A percentile compares a stretch with the other conserved stretches of the same genome.
phyloP scores from a whole-genome alignment of 148 eudicot species.

The Rhododendron vialii region DNA sequence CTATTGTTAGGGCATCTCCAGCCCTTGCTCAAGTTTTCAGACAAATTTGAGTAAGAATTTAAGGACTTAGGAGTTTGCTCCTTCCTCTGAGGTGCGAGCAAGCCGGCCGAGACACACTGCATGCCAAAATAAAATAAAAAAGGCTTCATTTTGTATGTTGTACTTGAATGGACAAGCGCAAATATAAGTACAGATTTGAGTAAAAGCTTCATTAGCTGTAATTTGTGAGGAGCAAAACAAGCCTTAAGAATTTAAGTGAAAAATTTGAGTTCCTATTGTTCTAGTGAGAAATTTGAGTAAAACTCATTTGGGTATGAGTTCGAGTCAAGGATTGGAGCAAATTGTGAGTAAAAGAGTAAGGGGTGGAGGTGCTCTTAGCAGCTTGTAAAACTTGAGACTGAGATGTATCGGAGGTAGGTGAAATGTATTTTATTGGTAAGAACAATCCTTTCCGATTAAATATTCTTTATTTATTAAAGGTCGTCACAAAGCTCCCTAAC shows the following conservation, averaged over 20 bases:
- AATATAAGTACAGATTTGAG: background rate
- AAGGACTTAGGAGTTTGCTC: background rate
- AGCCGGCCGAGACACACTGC: background rate
- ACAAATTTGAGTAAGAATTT: background rate
- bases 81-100: too few relatives aligned
- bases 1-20: background rate
- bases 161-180: background rate
- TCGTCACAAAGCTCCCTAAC: background rate
- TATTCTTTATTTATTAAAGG: background rate
- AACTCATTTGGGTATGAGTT: background rate
- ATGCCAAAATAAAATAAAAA: background rate
- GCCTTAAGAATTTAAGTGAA: background rate
- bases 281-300: background rate
- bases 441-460: background rate
- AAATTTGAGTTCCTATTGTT: background rate
- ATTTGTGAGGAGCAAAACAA: background rate
- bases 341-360: background rate
- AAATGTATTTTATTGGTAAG: background rate
- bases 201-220: background rate
- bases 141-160: too few relatives aligned
- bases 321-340: background rate
- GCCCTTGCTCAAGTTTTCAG: background rate
- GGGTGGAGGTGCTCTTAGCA: background rate
- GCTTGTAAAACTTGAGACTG: background rate
- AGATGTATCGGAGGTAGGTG: background rate